Base-by-base conservation (phyloP, 2,329 filamentous ascomycete genomes). In the Rhynchosporium graminicola region DNA sequence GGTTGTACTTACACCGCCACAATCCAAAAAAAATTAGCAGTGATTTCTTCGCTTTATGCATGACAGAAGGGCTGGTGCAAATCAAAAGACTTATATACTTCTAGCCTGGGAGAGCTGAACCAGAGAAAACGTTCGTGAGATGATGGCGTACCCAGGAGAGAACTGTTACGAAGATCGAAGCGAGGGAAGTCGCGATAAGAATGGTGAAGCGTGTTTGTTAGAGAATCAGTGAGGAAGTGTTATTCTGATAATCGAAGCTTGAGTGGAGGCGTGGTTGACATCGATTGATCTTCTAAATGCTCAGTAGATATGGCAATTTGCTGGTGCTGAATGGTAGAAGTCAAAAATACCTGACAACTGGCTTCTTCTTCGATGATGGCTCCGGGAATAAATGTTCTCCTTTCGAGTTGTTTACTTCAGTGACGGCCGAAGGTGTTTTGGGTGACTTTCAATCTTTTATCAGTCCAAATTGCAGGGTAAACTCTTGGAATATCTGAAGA, bases 1-100 rank as follows among this genome's bases (percentile, higher is more conserved):
- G 20, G 1, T 20, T 20, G 1, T 20, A 68, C 65, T 61, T 68
- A 71, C 69, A 10, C 66, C 68, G 28, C 70, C 69, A 67, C 69
- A 68, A 57, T 67, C 69, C n/a, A 71, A 48, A 43, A 71, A 70
- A 51, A 70, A 70, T 69, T 63, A 4, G 70, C 20, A 20, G 20
- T 20, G 70, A 5, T 65, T 70, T 58, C 60, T 60, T 38, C 65
- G 6, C 40, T 43, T 43, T 31, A 62, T 55, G 38, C 65, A 52
- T 50, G 65, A 60, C 66, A 67, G 20, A 20, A 20, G 20, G 20
- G 20, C 20, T 20, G 20, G 20, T 20, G 20, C 20, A 20, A 20
- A 20, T 20, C 20, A 20, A 20, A 20, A 20, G 20, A 20, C 20
- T 20, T 20, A 20, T 20, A 20, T 20, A 20, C 20, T 20, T 20